These are phyloP conservation scores for Dalbergia cultrata DNA, from an alignment of 306 rosid genomes.

Conservation along the genomic window DNA sequence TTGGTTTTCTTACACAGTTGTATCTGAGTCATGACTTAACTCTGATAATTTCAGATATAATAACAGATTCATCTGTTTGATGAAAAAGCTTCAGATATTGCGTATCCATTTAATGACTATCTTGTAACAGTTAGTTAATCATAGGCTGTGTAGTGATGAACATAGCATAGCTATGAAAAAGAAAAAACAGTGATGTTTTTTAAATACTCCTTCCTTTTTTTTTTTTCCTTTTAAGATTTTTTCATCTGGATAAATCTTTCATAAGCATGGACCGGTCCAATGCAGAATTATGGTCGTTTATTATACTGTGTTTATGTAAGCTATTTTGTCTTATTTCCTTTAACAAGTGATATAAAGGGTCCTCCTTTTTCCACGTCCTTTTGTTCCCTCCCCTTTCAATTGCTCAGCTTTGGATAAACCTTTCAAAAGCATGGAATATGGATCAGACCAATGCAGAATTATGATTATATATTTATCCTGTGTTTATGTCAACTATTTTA, in stretches of 20 bases:
- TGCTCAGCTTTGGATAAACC: constrained; percentile 27
- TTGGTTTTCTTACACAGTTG: no score
- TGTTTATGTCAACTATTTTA: constrained; percentile 30
- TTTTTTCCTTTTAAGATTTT: neutral
- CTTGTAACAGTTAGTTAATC: neutral
- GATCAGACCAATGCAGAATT: neutral
- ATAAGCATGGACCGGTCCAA: neutral
- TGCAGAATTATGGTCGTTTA: neutral
- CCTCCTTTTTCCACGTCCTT: neutral
- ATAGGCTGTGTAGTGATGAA: neutral
- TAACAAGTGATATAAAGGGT: neutral
- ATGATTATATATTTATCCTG: neutral
- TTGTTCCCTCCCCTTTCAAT: neutral
- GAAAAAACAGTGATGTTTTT: neutral
- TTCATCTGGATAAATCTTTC: neutral
- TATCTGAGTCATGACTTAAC: no score
- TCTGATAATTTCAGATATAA: no score
- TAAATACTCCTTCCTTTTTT: neutral
- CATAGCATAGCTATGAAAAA: neutral
- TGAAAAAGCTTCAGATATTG: neutral
- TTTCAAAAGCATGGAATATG: neutral
- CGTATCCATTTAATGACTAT: neutral
- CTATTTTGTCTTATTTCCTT: neutral
- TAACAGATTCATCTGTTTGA: neutral
- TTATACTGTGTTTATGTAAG: neutral